Percentiles rank a stretch among this genome's conserved stretches.
Conservation (phyloP, 352 stramenopile genomes). For the Globisporangium abappressorium region DNA sequence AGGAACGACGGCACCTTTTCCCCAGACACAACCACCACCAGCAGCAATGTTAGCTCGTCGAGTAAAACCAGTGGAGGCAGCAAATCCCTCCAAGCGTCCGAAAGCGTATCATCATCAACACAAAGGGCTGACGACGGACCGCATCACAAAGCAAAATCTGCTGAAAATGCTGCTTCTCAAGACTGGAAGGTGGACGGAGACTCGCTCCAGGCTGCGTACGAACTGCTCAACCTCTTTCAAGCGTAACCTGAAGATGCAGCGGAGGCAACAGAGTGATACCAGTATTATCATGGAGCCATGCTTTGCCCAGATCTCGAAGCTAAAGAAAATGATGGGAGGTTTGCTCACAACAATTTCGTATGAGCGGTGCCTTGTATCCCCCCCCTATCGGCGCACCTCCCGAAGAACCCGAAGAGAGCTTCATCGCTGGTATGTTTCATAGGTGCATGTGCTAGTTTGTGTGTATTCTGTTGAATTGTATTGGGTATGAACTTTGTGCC, state of each 20-base stretch:
- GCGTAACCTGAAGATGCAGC: not conserved
- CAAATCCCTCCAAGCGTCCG: not conserved
- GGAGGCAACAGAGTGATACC: not conserved
- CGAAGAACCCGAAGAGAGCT: not conserved
- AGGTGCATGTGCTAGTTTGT: not conserved
- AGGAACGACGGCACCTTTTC: not conserved
- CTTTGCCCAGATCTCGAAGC: no score
- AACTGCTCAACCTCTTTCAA: constrained; percentile 53
- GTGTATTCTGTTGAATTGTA: not conserved
- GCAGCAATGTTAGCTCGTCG: not conserved
- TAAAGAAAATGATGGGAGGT: not conserved
- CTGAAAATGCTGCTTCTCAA: not conserved
- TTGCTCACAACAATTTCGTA: no score
- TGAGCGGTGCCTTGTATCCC: no score
- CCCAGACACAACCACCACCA: not conserved
- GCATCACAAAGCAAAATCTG: not conserved
- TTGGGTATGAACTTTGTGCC: not conserved
- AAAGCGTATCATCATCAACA: not conserved
- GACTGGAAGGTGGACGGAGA: constrained; percentile 49
- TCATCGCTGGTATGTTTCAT: not conserved
- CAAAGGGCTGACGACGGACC: not conserved
- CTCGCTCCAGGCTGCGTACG: constrained; percentile 67
- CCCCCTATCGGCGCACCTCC: no score
- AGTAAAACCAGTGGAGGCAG: not conserved
- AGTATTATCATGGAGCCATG: not conserved